Evolutionary conservation across 179 eudicot genomes (phyloP).

Genomic region (Nepenthes alata): DNA sequence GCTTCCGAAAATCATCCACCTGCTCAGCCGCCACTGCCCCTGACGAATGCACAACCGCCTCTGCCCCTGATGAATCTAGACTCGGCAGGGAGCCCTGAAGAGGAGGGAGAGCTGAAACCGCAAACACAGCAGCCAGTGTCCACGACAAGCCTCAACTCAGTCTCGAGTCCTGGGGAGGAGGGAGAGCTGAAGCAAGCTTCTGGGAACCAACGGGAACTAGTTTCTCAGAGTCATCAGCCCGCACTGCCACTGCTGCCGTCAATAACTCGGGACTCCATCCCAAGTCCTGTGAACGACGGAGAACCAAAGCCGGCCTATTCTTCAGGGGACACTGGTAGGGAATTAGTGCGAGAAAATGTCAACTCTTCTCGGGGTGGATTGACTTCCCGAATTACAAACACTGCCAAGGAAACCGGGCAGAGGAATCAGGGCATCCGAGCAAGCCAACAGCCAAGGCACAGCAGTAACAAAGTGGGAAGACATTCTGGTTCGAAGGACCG

Average conservation of each 20-base stretch:
- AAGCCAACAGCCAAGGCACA: slow-evolving; percentile 19
- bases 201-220: slow-evolving; percentile 14
- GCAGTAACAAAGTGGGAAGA: slow-evolving; percentile 15
- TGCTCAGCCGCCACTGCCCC: not conserved
- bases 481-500: slow-evolving; percentile 36
- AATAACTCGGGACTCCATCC: slow-evolving; percentile 17
- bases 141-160: slow-evolving; percentile 15
- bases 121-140: not conserved
- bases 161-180: slow-evolving; percentile 36
- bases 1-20: slow-evolving; percentile 16
- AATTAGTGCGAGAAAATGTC: slow-evolving; percentile 16
- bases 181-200: slow-evolving; percentile 28
- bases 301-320: slow-evolving; percentile 14
- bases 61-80: not conserved
- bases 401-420: slow-evolving; percentile 18
- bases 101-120: slow-evolving; percentile 16
- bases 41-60: not conserved
- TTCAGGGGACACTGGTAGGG: slow-evolving; percentile 13
- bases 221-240: slow-evolving; percentile 15
- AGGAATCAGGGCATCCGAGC: slow-evolving; percentile 11
- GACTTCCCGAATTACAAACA: slow-evolving; percentile 20
- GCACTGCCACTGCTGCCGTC: slow-evolving; percentile 1
- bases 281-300: slow-evolving; percentile 38
- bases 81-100: not conserved
- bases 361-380: slow-evolving; percentile 16